These are phyloP conservation scores for Cicer bijugum DNA, from an alignment of 306 rosid genomes.

Conservation along the genomic window DNA sequence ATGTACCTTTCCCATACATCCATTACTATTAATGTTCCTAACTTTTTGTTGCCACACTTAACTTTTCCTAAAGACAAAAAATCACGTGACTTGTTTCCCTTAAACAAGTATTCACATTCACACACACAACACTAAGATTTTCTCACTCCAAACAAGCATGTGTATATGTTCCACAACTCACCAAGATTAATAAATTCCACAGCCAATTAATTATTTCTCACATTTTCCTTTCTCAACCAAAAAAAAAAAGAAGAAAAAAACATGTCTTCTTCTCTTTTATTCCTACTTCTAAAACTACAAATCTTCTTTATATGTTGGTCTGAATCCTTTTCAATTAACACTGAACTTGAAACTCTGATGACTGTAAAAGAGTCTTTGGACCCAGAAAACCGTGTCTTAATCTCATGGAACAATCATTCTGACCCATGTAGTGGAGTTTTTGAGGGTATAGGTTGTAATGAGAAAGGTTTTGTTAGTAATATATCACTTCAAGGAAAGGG, in stretches of 20 bases:
- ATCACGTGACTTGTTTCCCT: constrained; percentile 8
- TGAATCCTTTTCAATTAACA: constrained; percentile 34
- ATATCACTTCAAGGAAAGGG: constrained; percentile 85
- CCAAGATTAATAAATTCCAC: neutral
- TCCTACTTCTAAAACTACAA: constrained; percentile 31
- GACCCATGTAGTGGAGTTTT: constrained; percentile 73
- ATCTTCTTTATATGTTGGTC: constrained; percentile 35
- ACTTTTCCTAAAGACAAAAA: neutral
- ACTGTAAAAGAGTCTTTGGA: constrained; percentile 69
- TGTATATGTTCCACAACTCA: neutral
- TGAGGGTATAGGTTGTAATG: constrained; percentile 86
- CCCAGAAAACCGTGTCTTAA: constrained; percentile 64
- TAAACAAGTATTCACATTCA: neutral
- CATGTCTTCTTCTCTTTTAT: constrained; percentile 46
- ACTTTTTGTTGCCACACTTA: constrained; percentile 10
- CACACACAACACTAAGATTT: constrained; percentile 6
- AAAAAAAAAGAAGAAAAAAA: constrained; percentile 9
- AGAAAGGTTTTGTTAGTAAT: constrained; percentile 62
- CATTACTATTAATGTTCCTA: constrained; percentile 2
- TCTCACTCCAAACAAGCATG: neutral
- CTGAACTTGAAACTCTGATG: constrained; percentile 68
- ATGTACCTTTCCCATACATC: neutral
- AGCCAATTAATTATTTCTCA: neutral
- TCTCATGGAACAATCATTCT: constrained; percentile 64
- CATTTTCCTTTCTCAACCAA: constrained; percentile 38